These are phyloP conservation scores for Ceratobasidium sp. DNA, from an alignment of 1,284 basidiomycete species.

Conservation along the genomic window DNA sequence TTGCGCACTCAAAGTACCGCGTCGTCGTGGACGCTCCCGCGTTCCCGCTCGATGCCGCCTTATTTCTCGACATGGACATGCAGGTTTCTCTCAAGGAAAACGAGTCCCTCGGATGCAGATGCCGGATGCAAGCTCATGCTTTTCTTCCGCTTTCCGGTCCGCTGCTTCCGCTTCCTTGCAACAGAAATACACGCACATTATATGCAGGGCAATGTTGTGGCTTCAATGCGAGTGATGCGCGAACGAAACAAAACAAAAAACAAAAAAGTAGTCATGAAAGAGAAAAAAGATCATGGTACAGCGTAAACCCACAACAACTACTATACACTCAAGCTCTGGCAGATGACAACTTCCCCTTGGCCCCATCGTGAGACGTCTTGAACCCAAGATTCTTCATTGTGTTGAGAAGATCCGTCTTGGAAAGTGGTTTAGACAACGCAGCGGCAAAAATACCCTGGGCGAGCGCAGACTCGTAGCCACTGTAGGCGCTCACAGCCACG, in stretches of 20 bases:
- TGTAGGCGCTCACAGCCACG: constrained; percentile 87
- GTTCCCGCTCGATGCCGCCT: constrained; percentile 36
- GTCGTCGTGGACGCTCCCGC: constrained; percentile 20
- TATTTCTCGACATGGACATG: constrained; percentile 36
- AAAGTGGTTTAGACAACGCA: constrained; percentile 84
- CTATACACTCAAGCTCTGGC: not conserved
- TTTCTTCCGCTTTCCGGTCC: constrained; percentile 1
- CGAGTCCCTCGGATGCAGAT: constrained; percentile 10
- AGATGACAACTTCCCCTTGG: constrained; percentile 26
- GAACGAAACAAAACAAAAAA: constrained; percentile 27
- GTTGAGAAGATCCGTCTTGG: constrained; percentile 80
- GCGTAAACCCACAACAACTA: not conserved
- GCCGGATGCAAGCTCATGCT: constrained; percentile 15
- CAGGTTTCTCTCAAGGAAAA: constrained; percentile 21
- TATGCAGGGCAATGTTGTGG: constrained; percentile 5
- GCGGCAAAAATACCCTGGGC: constrained; percentile 83
- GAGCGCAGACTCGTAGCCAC: constrained; percentile 66
- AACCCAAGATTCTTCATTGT: constrained; percentile 87
- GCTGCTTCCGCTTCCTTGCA: constrained; percentile 14
- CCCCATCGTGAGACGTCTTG: constrained; percentile 42
- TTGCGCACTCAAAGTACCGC: constrained; percentile 33
- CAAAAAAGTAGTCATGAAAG: not conserved
- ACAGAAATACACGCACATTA: constrained; percentile 36
- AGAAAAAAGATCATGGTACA: constrained; percentile 17
- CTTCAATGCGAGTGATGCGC: constrained; percentile 21